Evolutionary conservation across 805 yeast species (phyloP).

Genomic region (Metschnikowia cerradonensis): DNA sequence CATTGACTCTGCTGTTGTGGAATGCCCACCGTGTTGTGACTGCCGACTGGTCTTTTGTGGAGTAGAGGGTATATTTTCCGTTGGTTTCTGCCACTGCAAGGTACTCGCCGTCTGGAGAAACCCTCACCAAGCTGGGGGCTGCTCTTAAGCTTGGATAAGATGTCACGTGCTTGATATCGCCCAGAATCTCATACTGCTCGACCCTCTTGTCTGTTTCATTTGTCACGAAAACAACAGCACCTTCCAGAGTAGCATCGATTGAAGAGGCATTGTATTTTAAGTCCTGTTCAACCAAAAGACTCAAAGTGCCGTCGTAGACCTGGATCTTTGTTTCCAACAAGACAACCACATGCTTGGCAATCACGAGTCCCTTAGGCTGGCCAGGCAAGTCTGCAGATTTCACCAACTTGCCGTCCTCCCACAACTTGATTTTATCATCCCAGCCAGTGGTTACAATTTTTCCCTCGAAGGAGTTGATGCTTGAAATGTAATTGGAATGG

Average conservation of each 20-base stretch:
- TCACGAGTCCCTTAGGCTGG: constrained; percentile 36
- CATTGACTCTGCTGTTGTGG: constrained; percentile 79
- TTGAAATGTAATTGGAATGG: constrained; percentile 68
- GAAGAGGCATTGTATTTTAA: constrained; percentile 24
- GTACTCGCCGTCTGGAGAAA: constrained; percentile 65
- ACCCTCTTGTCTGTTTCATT: constrained; percentile 28
- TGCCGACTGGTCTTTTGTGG: constrained; percentile 48
- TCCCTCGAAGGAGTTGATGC: constrained; percentile 33
- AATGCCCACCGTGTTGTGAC: constrained; percentile 92
- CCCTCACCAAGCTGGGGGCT: constrained; percentile 56
- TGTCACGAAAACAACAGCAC: constrained; percentile 25
- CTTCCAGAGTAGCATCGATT: constrained; percentile 21
- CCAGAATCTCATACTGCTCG: constrained; percentile 30
- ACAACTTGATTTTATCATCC: constrained; percentile 71
- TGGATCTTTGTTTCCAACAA: constrained; percentile 30
- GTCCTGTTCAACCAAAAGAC: constrained; percentile 14
- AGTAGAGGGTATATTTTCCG: constrained; percentile 81
- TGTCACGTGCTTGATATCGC: constrained; percentile 34
- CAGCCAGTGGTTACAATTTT: constrained; percentile 62
- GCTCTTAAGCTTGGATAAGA: constrained; percentile 48
- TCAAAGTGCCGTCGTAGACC: constrained; percentile 16
- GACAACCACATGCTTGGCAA: constrained; percentile 23
- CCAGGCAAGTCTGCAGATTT: constrained; percentile 16
- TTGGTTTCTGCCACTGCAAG: constrained; percentile 83
- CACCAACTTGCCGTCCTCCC: constrained; percentile 22